These are phyloP conservation scores for Hymenoscyphus occultus DNA, from an alignment of 2,329 filamentous ascomycete genomes.

Conservation along the genomic window DNA sequence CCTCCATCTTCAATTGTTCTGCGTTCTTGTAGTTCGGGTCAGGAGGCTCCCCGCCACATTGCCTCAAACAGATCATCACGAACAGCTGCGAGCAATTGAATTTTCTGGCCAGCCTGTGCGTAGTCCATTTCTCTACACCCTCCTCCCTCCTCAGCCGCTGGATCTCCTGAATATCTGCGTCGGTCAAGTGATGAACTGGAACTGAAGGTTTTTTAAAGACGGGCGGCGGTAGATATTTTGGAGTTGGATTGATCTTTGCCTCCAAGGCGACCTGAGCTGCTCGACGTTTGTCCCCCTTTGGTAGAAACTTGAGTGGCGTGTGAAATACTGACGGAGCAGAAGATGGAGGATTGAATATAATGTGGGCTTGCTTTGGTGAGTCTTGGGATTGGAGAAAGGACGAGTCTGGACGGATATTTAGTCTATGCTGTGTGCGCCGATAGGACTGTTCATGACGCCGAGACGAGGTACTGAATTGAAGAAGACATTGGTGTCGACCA, in stretches of 20 bases:
- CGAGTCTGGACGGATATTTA: constrained; percentile 57
- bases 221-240: constrained; percentile 29
- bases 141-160: constrained; percentile 51
- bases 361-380: constrained; percentile 41
- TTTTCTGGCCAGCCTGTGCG: constrained; percentile 50
- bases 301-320: constrained; percentile 66
- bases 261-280: constrained; percentile 30
- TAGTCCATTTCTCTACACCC: constrained; percentile 52
- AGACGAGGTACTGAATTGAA: constrained; percentile 29
- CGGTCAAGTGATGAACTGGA: constrained; percentile 48
- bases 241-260: constrained; percentile 17
- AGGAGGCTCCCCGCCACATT: constrained; percentile 17
- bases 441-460: constrained; percentile 36
- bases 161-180: constrained; percentile 58
- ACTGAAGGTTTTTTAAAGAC: constrained; percentile 24
- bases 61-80: constrained; percentile 56
- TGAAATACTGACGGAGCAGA: constrained; percentile 56
- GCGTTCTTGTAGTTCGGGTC: constrained; percentile 40
- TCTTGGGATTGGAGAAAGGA: constrained; percentile 48
- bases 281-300: constrained; percentile 41
- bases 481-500: constrained; percentile 28
- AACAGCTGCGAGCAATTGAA: constrained; percentile 57
- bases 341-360: constrained; percentile 58
- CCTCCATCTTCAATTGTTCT: constrained; percentile 46
- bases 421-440: constrained; percentile 35